Conservation (phyloP, 805 yeast species). For the Myxozyma mucilagina region DNA sequence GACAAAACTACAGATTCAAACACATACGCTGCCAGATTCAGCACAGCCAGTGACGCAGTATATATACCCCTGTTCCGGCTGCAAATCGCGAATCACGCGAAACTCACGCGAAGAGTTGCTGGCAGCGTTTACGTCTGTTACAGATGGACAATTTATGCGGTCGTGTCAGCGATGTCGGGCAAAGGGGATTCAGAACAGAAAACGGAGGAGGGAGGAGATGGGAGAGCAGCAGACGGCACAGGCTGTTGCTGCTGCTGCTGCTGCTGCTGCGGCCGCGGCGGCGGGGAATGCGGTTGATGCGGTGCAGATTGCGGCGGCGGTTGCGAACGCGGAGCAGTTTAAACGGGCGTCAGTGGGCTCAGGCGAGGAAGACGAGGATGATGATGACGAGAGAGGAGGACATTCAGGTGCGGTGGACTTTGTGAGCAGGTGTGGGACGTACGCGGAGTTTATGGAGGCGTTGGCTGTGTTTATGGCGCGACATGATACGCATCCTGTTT, state of each 20-base stretch:
- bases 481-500: slow-evolving; percentile 27
- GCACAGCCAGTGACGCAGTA: slow-evolving; percentile 24
- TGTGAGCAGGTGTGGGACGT: slow-evolving; percentile 17
- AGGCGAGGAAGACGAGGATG: slow-evolving; percentile 20
- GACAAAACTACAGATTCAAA: slow-evolving; percentile 24
- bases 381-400: slow-evolving; percentile 4
- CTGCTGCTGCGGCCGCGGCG: not conserved
- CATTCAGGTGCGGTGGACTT: slow-evolving; percentile 14
- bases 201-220: slow-evolving; percentile 21
- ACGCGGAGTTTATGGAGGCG: slow-evolving; percentile 15
- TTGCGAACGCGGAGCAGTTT: not conserved
- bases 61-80: slow-evolving; percentile 30
- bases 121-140: slow-evolving; percentile 25
- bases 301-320: slow-evolving; percentile 9
- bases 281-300: not conserved
- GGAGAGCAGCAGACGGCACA: slow-evolving; percentile 11
- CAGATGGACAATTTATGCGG: slow-evolving; percentile 32
- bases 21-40: slow-evolving; percentile 14
- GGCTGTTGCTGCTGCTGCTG: slow-evolving; percentile 4
- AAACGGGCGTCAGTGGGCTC: not conserved
- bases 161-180: slow-evolving; percentile 29
- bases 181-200: slow-evolving; percentile 28
- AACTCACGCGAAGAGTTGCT: slow-evolving; percentile 24
- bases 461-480: slow-evolving; percentile 18
- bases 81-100: slow-evolving; percentile 30